Conservation (phyloP, 495 filamentous ascomycete species). For the Aspergillus diversus region DNA sequence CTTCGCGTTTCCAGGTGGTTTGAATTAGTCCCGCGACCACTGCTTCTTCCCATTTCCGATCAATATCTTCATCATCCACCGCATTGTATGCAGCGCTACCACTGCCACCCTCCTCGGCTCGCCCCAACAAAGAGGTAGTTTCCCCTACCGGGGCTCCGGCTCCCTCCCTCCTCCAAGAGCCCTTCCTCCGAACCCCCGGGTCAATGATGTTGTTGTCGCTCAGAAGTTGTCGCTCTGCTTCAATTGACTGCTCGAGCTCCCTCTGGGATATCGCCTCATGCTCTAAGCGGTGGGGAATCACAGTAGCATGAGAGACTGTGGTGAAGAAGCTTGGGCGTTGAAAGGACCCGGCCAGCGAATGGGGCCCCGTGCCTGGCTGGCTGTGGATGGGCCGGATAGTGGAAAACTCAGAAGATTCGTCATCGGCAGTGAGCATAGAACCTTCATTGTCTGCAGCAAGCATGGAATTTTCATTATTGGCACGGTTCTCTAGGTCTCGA, state of each 20-base stretch:
- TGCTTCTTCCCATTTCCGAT: conserved; percentile 77
- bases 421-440: conserved; percentile 37
- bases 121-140: conserved; percentile 54
- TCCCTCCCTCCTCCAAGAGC: conserved; percentile 6
- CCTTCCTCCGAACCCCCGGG: conserved; percentile 13
- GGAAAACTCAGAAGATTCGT: conserved; percentile 51
- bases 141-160: conserved; percentile 35
- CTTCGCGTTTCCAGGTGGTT: conserved; percentile 84
- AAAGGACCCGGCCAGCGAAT: conserved; percentile 71
- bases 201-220: conserved; percentile 74
- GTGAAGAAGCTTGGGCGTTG: conserved; percentile 67
- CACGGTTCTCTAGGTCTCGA: conserved; percentile 65
- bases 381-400: conserved; percentile 50
- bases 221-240: conserved; percentile 75
- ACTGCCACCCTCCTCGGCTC: not conserved
- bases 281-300: conserved; percentile 46
- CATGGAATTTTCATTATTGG: conserved; percentile 50
- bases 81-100: conserved; percentile 29
- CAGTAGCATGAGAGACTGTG: conserved; percentile 57
- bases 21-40: conserved; percentile 72
- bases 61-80: conserved; percentile 44
- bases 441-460: conserved; percentile 50
- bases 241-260: conserved; percentile 64
- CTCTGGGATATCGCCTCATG: conserved; percentile 59
- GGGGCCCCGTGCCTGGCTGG: conserved; percentile 37